Base-by-base conservation (phyloP, 116 monocot species). In the Iris pallida region DNA sequence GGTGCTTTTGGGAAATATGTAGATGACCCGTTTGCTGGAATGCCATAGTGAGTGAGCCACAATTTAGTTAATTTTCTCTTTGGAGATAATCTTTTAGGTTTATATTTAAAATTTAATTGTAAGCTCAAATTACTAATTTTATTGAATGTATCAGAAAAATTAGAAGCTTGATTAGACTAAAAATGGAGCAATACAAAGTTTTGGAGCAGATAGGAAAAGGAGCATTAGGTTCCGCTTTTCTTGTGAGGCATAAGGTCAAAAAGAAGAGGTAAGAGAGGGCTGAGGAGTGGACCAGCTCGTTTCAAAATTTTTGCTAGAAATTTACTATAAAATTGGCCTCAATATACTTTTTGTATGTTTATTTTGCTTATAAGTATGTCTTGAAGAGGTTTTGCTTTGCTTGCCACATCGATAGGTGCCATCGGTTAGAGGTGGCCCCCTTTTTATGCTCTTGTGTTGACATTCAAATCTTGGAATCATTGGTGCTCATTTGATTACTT, bases 191-290 rank as follows among this genome's bases (percentile, higher is more conserved):
- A 41, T 85, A 85, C 51, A 81, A 85, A 72, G 81, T 85, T 19
- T 65, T 85, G 78, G 85, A 85, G 78, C 85, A 81, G 78, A 85
- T 85, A 53, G 85, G 85, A 9, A 85, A 81, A 75, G 85, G 85
- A 20, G 81, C 85, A 59, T 85, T 85, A 46, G 85, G 81, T 30
- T 85, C 85, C 6, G 81, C 85, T 16, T 72, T 85, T 63, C 75
- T 85, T 19, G 85, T 85, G 59, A 78, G 78, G 65, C 85, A 85
- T 73, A 85, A 78, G 53, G 64, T 72, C n/a, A 81, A 85, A 60
- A 81, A 81, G 68, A 85, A 85, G 62, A 85, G 75, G 85, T 85
- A 57, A 74, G 66, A 49, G 8, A 64, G 64, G 15, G 0, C 2
- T 20, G 43, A 19, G 45, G 40, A 4, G 4, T 10, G 8, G 40